Base-by-base conservation (phyloP, 164 flowering plant species). In the Vitis amurensis region DNA sequence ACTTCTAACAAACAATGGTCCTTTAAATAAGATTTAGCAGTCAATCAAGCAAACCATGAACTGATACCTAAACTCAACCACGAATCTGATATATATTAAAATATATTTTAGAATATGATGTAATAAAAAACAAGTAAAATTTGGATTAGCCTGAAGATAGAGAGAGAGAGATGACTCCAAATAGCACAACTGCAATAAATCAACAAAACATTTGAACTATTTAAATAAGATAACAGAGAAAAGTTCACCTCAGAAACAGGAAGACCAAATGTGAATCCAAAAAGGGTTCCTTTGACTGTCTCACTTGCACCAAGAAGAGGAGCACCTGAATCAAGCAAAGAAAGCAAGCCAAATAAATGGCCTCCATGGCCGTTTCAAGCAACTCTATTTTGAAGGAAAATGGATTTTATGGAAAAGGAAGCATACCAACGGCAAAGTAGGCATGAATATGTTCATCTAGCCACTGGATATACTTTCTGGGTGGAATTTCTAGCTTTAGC, bases 401-500 rank as follows among this genome's bases (percentile, higher is more conserved):
- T 69, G 29, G 19, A 53, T 29, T 58, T 12, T 9, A 59, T 30
- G 17, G 29, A 11, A 61, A 68, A 70, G 49, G 2, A 64, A 77
- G 63, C 81, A 75, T 89, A 95, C 99, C 99, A 76, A 95, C 94
- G 44, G 99, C 98, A 80, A 95, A 95, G 78, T 91, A 95, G 61
- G 99, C 99, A 89, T 93, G 92, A 69, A 95, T 91, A 65, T 95
- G 99, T 23, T 91, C 85, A 79, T 95, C 99, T 61, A 95, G 85
- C 99, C 99, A 95, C 56, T 85, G 79, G 14, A 77, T 61, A 71
- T 95, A 95, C 63, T 77, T 73, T 77, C 89, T 95, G 55, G 99
- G 99, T 16, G 99, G 92, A 83, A 95, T 89, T 85, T 95, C 99
- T 60, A 93, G 84, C 89, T 91, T 95, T 72, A 95, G 76, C 99